Conservation (phyloP, 805 yeast genomes). For the Pichia occidentalis region DNA sequence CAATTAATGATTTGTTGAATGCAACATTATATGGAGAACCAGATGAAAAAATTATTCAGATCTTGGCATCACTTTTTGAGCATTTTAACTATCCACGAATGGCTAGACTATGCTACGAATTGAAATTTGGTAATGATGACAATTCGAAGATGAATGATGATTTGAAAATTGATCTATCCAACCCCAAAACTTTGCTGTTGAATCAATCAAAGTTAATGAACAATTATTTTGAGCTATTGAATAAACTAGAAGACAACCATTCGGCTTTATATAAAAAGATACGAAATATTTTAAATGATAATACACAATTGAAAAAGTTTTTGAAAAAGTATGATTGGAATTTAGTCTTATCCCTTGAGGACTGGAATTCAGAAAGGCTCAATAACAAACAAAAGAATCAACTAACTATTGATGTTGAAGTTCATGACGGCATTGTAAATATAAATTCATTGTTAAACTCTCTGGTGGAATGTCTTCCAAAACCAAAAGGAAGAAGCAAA, state of each 20-base stretch:
- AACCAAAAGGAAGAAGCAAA: slow-evolving; percentile 38
- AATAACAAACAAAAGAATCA: background rate
- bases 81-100: slow-evolving; percentile 44
- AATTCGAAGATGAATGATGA: slow-evolving; percentile 26
- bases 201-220: slow-evolving; percentile 20
- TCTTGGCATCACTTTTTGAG: slow-evolving; percentile 45
- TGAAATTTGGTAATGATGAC: slow-evolving; percentile 39
- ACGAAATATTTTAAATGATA: background rate
- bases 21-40: slow-evolving; percentile 64
- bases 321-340: slow-evolving; percentile 8
- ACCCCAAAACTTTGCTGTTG: slow-evolving; percentile 27
- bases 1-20: slow-evolving; percentile 56
- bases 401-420: slow-evolving; percentile 14
- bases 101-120: slow-evolving; percentile 53
- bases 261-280: slow-evolving; percentile 12
- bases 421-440: slow-evolving; percentile 14
- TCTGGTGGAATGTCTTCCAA: slow-evolving; percentile 27
- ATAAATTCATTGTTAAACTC: slow-evolving; percentile 18
- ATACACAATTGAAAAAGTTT: background rate
- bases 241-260: slow-evolving; percentile 15
- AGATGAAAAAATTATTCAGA: slow-evolving; percentile 47
- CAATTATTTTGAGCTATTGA: slow-evolving; percentile 20
- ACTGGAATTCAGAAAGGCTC: slow-evolving; percentile 19
- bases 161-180: slow-evolving; percentile 17
- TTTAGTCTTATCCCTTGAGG: slow-evolving; percentile 12